Evolutionary conservation across 768 basidiomycete species (phyloP).

Genomic region (Auriscalpium orientale): DNA sequence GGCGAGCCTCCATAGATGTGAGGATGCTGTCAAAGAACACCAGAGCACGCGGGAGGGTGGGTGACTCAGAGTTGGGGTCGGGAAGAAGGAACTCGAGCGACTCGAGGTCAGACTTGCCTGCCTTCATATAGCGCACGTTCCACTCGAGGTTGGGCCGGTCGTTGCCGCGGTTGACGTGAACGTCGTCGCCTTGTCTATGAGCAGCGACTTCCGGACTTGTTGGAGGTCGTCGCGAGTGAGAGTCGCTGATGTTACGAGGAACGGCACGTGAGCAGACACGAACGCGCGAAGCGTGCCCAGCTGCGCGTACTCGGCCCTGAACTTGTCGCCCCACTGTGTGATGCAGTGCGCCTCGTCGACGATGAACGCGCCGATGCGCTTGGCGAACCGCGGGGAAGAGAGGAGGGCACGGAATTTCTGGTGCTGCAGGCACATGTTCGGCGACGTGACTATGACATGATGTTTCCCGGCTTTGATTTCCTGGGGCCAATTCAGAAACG

Average conservation of each 20-base stretch:
- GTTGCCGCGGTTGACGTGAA: background rate
- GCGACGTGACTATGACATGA: slow-evolving; percentile 15
- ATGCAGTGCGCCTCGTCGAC: slow-evolving; percentile 37
- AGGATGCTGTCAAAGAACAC: background rate
- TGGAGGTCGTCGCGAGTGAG: slow-evolving; percentile 1
- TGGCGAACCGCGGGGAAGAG: slow-evolving; percentile 8
- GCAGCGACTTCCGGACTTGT: background rate
- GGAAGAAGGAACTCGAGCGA: background rate
- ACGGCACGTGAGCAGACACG: slow-evolving; percentile 1
- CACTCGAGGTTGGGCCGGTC: background rate
- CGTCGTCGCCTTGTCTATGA: background rate
- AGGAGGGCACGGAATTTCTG: slow-evolving; percentile 7
- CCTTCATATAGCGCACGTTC: background rate
- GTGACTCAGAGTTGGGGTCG: background rate
- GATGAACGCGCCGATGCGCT: slow-evolving; percentile 19
- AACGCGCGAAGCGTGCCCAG: slow-evolving; percentile 1
- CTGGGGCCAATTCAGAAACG: background rate
- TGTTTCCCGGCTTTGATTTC: slow-evolving; percentile 8
- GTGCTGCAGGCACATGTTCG: slow-evolving; percentile 20
- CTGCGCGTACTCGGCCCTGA: slow-evolving; percentile 2
- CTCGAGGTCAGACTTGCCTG: background rate
- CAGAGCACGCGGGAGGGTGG: background rate
- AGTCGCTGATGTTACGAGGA: slow-evolving; percentile 9
- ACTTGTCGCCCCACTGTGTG: slow-evolving; percentile 21
- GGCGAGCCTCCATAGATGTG: background rate